Evolutionary conservation across 2,329 filamentous ascomycete genomes (phyloP).

Genomic region (Xylaria sp.): DNA sequence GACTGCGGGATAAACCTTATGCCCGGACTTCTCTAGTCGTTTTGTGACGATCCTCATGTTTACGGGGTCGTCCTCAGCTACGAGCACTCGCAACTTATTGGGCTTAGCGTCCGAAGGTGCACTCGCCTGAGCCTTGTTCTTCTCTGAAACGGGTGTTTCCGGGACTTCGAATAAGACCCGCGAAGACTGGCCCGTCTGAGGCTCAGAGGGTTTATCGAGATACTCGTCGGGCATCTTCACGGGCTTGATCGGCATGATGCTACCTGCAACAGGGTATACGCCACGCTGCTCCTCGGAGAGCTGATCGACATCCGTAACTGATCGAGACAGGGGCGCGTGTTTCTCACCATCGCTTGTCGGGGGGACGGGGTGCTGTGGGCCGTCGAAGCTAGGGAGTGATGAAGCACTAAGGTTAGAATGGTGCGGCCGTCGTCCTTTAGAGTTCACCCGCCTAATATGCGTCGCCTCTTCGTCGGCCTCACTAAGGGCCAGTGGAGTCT

Average conservation of each 20-base stretch:
- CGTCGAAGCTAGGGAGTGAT: conserved; percentile 28
- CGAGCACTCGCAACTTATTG: conserved; percentile 69
- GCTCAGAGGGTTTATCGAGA: conserved; percentile 47
- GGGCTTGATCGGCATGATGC: conserved; percentile 58
- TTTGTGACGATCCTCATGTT: conserved; percentile 86
- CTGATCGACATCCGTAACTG: conserved; percentile 12
- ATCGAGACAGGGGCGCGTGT: conserved; percentile 21
- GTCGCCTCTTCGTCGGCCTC: conserved; percentile 47
- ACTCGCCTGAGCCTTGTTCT: conserved; percentile 15
- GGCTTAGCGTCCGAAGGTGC: conserved; percentile 2
- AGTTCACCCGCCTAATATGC: conserved; percentile 37
- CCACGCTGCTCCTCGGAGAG: conserved; percentile 49
- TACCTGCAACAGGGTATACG: conserved; percentile 54
- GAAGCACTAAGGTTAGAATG: conserved; percentile 27
- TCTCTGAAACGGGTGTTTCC: conserved; percentile 27
- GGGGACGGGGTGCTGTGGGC: conserved; percentile 1
- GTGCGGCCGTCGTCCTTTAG: conserved; percentile 34
- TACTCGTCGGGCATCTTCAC: conserved; percentile 62
- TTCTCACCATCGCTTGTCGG: conserved; percentile 7
- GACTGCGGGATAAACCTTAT: conserved; percentile 75
- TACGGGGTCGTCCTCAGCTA: conserved; percentile 89
- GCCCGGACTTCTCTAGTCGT: conserved; percentile 78
- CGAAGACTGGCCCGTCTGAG: conserved; percentile 50
- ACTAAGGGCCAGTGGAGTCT: conserved; percentile 63
- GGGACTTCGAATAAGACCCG: conserved; percentile 55